A percentile compares a stretch with the other conserved stretches of the same genome.
Evolutionary conservation across 2,329 filamentous ascomycete genomes (phyloP).

Genomic region (Fusarium austroafricanum): DNA sequence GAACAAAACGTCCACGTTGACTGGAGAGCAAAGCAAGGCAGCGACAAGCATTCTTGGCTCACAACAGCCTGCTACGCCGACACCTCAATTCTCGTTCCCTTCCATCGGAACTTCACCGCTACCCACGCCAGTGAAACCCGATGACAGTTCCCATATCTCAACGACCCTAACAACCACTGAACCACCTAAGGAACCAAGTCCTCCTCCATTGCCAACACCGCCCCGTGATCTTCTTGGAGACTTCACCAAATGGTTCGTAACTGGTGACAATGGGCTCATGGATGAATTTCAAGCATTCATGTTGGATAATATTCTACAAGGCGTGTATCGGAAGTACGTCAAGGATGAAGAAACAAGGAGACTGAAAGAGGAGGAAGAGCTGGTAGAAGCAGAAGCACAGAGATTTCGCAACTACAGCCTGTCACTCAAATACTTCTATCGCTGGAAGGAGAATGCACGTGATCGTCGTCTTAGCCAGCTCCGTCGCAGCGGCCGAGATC

Average conservation of each 20-base stretch:
- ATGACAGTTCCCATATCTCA: slow-evolving; percentile 1
- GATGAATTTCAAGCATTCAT: slow-evolving; percentile 61
- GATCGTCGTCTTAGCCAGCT: slow-evolving; percentile 62
- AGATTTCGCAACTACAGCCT: slow-evolving; percentile 63
- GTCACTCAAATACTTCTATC: slow-evolving; percentile 66
- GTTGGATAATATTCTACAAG: slow-evolving; percentile 58
- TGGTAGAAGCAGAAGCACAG: slow-evolving; percentile 59
- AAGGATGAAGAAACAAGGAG: slow-evolving; percentile 56
- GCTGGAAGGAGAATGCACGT: slow-evolving; percentile 64
- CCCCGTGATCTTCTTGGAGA: slow-evolving; percentile 59
- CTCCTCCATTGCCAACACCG: slow-evolving; percentile 26
- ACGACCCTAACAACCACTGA: slow-evolving; percentile 8
- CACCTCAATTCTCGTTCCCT: slow-evolving; percentile 27
- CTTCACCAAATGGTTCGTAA: slow-evolving; percentile 66
- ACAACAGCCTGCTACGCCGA: not conserved
- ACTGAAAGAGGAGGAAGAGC: slow-evolving; percentile 61
- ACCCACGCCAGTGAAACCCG: not conserved
- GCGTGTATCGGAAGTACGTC: slow-evolving; percentile 56
- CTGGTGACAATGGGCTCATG: slow-evolving; percentile 65
- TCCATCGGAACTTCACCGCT: slow-evolving; percentile 7
- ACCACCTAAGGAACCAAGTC: slow-evolving; percentile 10
- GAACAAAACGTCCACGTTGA: not conserved
- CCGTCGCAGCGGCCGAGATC: slow-evolving; percentile 63
- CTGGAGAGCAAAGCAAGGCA: slow-evolving; percentile 11
- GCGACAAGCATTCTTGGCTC: slow-evolving; percentile 4